Evolutionary conservation across 2,329 filamentous ascomycete genomes (phyloP).

Genomic region (Podosphaera fusca): DNA sequence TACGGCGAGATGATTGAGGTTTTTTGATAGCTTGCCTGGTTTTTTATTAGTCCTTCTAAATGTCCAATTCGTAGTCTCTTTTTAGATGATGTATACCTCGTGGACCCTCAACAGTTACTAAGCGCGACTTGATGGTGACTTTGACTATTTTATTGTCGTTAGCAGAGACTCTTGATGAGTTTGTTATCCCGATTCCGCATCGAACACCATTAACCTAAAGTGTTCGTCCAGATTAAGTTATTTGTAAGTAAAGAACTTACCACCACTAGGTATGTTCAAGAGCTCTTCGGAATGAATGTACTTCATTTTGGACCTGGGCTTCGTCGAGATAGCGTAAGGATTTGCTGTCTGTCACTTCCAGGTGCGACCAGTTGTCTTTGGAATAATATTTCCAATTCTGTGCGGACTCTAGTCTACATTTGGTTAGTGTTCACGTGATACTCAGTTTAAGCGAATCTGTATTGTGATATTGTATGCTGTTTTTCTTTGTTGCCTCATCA

Average conservation of each 20-base stretch:
- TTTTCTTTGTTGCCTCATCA: too few species aligned
- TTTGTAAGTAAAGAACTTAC: slow-evolving; percentile 32
- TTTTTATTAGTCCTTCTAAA: slow-evolving; percentile 14
- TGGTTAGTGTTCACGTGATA: too few species aligned
- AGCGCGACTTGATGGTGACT: slow-evolving; percentile 88
- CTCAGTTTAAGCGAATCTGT: too few species aligned
- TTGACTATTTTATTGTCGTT: slow-evolving; percentile 45
- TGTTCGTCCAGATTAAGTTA: too few species aligned
- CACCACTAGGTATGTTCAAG: slow-evolving; percentile 87
- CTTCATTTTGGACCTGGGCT: slow-evolving; percentile 57
- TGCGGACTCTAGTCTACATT: too few species aligned
- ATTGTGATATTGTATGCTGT: too few species aligned
- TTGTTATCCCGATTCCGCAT: neutral
- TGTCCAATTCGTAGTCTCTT: slow-evolving; percentile 4
- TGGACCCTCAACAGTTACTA: slow-evolving; percentile 92
- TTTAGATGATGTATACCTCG: slow-evolving; percentile 37
- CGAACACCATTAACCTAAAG: too few species aligned
- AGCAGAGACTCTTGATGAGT: slow-evolving; percentile 1
- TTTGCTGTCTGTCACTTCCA: too few species aligned
- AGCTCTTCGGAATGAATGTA: slow-evolving; percentile 98
- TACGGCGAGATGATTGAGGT: slow-evolving; percentile 88
- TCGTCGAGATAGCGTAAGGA: neutral
- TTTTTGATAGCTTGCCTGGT: slow-evolving; percentile 81
- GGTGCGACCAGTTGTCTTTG: too few species aligned
- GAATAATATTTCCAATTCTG: too few species aligned